Conservation (phyloP, 169 alveolate species). For the Toxoplasma gondii region DNA sequence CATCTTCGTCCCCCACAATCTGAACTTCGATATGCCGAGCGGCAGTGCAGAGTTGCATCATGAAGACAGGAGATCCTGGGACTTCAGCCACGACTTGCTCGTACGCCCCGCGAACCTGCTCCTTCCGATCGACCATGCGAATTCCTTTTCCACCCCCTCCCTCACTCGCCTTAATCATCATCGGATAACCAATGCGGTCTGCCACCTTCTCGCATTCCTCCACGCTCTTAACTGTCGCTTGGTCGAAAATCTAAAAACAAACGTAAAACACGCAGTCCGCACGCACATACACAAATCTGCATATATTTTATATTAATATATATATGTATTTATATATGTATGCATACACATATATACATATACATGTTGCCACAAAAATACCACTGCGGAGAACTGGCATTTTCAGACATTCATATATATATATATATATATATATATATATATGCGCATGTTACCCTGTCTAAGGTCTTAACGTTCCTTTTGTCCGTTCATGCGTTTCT, state of each 20-base stretch:
- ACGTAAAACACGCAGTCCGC: neutral
- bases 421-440: too few relatives aligned
- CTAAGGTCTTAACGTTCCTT: too few relatives aligned
- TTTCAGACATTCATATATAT: too few relatives aligned
- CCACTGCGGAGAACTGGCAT: neutral
- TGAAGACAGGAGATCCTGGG: constrained; percentile 80
- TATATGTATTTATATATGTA: neutral
- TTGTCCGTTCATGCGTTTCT: too few relatives aligned
- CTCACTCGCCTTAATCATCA: constrained; percentile 95
- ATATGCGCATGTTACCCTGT: too few relatives aligned
- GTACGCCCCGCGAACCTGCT: constrained; percentile 75
- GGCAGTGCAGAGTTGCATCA: constrained; percentile 76
- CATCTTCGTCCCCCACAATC: constrained; percentile 90
- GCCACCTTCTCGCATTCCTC: constrained; percentile 86
- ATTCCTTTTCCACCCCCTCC: constrained; percentile 98
- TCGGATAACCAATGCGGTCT: constrained; percentile 92
- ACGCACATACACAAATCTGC: neutral
- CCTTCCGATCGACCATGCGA: constrained; percentile 79
- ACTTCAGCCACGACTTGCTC: constrained; percentile 76
- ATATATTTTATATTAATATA: neutral
- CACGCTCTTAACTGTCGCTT: constrained; percentile 75
- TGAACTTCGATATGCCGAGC: constrained; percentile 88
- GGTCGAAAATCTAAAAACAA: constrained; percentile 63
- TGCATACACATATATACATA: neutral
- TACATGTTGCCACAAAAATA: neutral